Percentiles rank a stretch among this genome's conserved stretches.
phyloP scores from a whole-genome alignment of 371 early-diverging fungal genomes.

The Phascolomyces articulosus region DNA sequence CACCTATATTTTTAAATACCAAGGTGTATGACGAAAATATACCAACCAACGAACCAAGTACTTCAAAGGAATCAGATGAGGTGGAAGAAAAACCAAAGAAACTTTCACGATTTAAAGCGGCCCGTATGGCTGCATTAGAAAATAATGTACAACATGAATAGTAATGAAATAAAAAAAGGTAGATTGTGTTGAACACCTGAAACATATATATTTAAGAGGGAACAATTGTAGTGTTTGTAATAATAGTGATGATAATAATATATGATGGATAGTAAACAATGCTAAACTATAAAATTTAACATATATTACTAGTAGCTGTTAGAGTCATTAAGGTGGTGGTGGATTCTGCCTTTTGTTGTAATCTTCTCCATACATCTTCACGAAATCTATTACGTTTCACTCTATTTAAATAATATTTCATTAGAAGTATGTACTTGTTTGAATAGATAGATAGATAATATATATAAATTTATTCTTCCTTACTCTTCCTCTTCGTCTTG shows the following conservation, averaged over 20 bases:
- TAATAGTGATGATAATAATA: no score
- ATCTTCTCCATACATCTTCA: constrained; percentile 1
- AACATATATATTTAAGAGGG: no score
- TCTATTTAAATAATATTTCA: neutral
- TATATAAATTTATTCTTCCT: neutral
- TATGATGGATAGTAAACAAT: neutral
- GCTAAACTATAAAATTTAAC: neutral
- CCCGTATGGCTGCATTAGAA: constrained; percentile 30
- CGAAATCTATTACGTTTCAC: constrained; percentile 1
- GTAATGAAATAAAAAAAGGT: neutral
- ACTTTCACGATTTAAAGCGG: constrained; percentile 53
- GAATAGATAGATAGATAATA: neutral
- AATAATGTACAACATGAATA: neutral
- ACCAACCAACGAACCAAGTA: constrained; percentile 28
- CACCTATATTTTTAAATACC: neutral
- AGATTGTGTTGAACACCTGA: no score
- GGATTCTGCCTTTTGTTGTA: constrained; percentile 7
- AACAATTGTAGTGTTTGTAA: neutral
- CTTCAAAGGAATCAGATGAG: constrained; percentile 14
- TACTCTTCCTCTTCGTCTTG: constrained; percentile 12
- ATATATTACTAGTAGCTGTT: neutral
- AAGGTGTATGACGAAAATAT: constrained; percentile 50
- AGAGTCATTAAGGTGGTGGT: neutral
- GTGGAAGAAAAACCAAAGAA: constrained; percentile 35
- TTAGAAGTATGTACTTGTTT: neutral